Conservation (phyloP, 1,284 basidiomycete genomes). For the Stereum hirsutum region DNA sequence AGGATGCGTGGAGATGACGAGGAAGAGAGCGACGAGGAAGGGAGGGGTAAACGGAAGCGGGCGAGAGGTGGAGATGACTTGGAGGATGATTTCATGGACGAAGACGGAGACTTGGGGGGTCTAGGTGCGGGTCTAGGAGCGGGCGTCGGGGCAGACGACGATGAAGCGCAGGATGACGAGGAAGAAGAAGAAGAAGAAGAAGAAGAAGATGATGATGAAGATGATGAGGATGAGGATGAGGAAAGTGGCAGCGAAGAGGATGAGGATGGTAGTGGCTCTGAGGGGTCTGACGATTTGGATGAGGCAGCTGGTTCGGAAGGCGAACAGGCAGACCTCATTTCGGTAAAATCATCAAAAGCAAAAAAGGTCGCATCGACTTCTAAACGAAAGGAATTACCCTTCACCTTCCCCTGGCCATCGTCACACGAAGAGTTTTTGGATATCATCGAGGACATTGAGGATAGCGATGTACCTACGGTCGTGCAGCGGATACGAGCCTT, state of each 20-base stretch:
- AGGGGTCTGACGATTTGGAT: slow-evolving; percentile 22
- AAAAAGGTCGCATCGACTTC: slow-evolving; percentile 7
- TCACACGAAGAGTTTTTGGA: slow-evolving; percentile 85
- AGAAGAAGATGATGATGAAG: slow-evolving; percentile 49
- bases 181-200: slow-evolving; percentile 24
- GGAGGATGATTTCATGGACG: slow-evolving; percentile 80
- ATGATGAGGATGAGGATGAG: slow-evolving; percentile 31
- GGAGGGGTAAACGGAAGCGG: slow-evolving; percentile 28
- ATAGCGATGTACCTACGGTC: slow-evolving; percentile 72
- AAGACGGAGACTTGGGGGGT: slow-evolving; percentile 32
- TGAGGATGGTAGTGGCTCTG: slow-evolving; percentile 28
- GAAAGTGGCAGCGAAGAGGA: slow-evolving; percentile 17
- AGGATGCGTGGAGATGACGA: slow-evolving; percentile 85
- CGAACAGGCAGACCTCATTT: slow-evolving; percentile 33
- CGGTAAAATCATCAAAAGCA: slow-evolving; percentile 17
- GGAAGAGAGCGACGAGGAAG: slow-evolving; percentile 52
- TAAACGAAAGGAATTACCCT: slow-evolving; percentile 65
- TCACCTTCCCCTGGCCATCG: slow-evolving; percentile 84
- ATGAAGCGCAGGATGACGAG: slow-evolving; percentile 19
- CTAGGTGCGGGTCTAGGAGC: slow-evolving; percentile 12
- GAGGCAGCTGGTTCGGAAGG: slow-evolving; percentile 25
- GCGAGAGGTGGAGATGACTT: slow-evolving; percentile 69
- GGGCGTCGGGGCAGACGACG: slow-evolving; percentile 11
- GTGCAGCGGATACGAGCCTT: slow-evolving; percentile 88
- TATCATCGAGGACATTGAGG: slow-evolving; percentile 63